Base-by-base conservation (phyloP, 2,329 filamentous ascomycete species). In the Knufia fluminis region DNA sequence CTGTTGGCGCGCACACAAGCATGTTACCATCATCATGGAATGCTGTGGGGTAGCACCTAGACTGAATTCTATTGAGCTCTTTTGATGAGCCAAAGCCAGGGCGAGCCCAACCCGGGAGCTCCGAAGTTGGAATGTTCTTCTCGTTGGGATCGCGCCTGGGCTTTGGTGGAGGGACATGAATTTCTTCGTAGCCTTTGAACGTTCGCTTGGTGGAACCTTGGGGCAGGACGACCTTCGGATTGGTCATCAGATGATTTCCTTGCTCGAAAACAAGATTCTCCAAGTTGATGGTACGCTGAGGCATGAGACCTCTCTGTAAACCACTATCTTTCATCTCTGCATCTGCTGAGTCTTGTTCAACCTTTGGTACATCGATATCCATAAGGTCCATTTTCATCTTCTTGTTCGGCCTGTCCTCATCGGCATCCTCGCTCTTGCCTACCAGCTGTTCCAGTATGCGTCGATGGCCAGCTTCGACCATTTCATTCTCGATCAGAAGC, bases 201-300 rank as follows among this genome's bases (percentile, higher is more conserved):
- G 86, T 88, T 42, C 89, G 80, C 67, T 97, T 96, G 0, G 87
- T 96, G 1, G 92, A 95, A 9, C 92, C 92, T 64, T 95, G 88
- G 0, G 92, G 92, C 17, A 98, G 76, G 55, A 86, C 85, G 41
- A 98, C 92, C 63, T 89, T 96, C 4, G 89, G 86, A 61, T 98
- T 98, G n/a, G 92, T 97, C 91, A 97, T 98, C 38, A 98, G 76
- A 71, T 98, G 92, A 61, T 97, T 98, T 47, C 92, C 92, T 68
- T 97, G 91, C 59, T 97, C 92, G 64, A 98, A 98, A 33, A 96
- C 79, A 28, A 98, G 79, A 61, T 97, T 97, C 51, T 98, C 91
- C 46, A 98, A 74, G 64, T 97, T 97, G 65, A 98, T 88, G 39
- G 88, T 71, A 63, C 86, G 87, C 58, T 83, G 83, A 2, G 94